Conservation (phyloP, 2,329 filamentous ascomycete species). For the Paraconiothyrium brasiliense region DNA sequence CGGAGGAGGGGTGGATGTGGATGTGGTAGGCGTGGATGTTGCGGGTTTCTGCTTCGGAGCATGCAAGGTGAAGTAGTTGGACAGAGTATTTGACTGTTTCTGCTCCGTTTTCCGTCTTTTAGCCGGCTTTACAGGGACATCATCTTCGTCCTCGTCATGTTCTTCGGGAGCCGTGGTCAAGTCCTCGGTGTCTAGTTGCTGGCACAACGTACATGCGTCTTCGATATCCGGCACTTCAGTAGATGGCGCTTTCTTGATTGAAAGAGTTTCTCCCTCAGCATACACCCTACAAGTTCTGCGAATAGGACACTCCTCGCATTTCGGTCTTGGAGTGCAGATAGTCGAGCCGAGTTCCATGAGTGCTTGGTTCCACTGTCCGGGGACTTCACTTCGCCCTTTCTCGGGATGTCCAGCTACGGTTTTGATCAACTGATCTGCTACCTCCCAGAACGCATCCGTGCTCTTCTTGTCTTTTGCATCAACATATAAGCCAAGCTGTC, state of each 20-base stretch:
- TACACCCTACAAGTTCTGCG: conserved; percentile 44
- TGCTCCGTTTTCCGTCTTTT: conserved; percentile 38
- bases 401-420: conserved; percentile 54
- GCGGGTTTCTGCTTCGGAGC: conserved; percentile 26
- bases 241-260: conserved; percentile 24
- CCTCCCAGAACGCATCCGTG: conserved; percentile 66
- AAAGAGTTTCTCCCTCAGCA: conserved; percentile 39
- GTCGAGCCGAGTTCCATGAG: conserved; percentile 74
- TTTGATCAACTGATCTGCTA: conserved; percentile 65
- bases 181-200: conserved; percentile 42
- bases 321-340: conserved; percentile 67
- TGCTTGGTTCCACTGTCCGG: conserved; percentile 70
- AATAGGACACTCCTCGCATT: conserved; percentile 57
- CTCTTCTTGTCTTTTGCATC: conserved; percentile 66
- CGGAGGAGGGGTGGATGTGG: not conserved
- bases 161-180: conserved; percentile 32
- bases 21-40: conserved; percentile 22
- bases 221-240: conserved; percentile 37
- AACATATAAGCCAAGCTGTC: conserved; percentile 66
- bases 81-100: conserved; percentile 36
- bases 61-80: conserved; percentile 40
- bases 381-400: conserved; percentile 57
- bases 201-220: conserved; percentile 42
- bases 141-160: conserved; percentile 25
- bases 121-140: conserved; percentile 10